A percentile compares a stretch with the other conserved stretches of the same genome.
phyloP scores from a whole-genome alignment of 805 yeast species.

The Cyberlindnera americana region DNA sequence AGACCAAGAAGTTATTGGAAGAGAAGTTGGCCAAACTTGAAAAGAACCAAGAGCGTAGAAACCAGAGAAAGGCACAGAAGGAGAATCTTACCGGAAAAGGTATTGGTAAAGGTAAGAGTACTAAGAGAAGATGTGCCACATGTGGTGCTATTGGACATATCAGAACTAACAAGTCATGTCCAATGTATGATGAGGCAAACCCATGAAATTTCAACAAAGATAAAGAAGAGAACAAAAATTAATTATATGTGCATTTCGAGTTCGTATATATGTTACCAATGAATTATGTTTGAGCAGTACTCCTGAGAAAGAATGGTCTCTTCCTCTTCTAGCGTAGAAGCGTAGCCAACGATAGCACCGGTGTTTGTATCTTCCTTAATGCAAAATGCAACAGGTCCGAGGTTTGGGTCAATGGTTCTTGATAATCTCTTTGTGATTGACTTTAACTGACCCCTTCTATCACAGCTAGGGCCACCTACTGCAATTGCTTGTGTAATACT shows the following conservation, averaged over 20 bases:
- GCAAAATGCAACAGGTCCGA: constrained; percentile 34
- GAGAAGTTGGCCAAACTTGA: constrained; percentile 81
- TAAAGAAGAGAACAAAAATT: not conserved
- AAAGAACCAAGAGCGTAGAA: constrained; percentile 66
- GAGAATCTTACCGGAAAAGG: constrained; percentile 30
- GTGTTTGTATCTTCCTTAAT: constrained; percentile 30
- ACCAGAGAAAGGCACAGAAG: constrained; percentile 52
- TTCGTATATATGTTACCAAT: constrained; percentile 23
- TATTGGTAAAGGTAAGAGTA: constrained; percentile 33
- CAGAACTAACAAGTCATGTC: constrained; percentile 84
- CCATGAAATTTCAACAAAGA: constrained; percentile 10
- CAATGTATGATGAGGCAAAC: constrained; percentile 61
- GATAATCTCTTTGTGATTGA: constrained; percentile 36
- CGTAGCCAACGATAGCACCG: constrained; percentile 22
- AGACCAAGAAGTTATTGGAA: constrained; percentile 71
- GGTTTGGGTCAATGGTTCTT: constrained; percentile 38
- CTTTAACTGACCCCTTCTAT: constrained; percentile 40
- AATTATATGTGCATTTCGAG: not conserved
- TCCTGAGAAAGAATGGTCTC: constrained; percentile 12
- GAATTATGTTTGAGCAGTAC: constrained; percentile 26
- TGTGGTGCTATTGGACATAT: constrained; percentile 97
- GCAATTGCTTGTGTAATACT: constrained; percentile 33
- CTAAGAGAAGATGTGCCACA: constrained; percentile 81
- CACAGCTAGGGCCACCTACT: constrained; percentile 42
- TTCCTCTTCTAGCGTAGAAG: constrained; percentile 20